Evolutionary conservation across 192 early-diverging fungal genomes (phyloP).

Genomic region (Rhizophagus clarus): DNA sequence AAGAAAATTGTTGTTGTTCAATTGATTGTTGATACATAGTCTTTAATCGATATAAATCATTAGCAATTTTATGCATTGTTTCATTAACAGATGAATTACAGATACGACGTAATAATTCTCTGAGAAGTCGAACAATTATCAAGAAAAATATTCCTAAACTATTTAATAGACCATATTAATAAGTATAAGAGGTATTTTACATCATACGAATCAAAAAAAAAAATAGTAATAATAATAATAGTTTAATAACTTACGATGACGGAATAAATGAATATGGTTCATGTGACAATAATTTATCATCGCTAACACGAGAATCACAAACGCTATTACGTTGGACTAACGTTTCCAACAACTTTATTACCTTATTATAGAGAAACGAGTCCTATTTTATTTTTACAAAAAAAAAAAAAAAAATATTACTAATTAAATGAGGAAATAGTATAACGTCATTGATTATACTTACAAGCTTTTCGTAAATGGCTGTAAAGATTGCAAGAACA

Average conservation of each 20-base stretch:
- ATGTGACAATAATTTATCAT: background rate
- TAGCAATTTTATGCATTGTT: background rate
- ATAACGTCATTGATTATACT: background rate
- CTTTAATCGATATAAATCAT: background rate
- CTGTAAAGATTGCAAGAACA: conserved; percentile 14
- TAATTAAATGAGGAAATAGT: background rate
- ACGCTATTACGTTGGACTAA: background rate
- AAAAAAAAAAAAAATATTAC: conserved; percentile 15
- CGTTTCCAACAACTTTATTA: background rate
- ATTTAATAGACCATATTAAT: no score
- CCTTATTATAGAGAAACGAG: background rate
- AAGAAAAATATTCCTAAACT: conserved; percentile 30
- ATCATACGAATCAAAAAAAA: no score
- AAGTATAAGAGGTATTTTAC: no score
- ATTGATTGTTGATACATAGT: background rate
- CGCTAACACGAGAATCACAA: background rate
- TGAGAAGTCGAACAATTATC: conserved; percentile 37
- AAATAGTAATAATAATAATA: no score
- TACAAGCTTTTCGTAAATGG: no score
- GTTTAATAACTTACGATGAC: no score
- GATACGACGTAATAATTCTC: conserved; percentile 41
- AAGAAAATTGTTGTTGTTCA: conserved; percentile 21
- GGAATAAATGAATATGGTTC: no score
- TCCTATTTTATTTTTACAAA: no score
- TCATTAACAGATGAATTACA: conserved; percentile 32